These are phyloP conservation scores for Silene vulgaris DNA, from an alignment of 179 eudicot genomes.

Conservation along the genomic window DNA sequence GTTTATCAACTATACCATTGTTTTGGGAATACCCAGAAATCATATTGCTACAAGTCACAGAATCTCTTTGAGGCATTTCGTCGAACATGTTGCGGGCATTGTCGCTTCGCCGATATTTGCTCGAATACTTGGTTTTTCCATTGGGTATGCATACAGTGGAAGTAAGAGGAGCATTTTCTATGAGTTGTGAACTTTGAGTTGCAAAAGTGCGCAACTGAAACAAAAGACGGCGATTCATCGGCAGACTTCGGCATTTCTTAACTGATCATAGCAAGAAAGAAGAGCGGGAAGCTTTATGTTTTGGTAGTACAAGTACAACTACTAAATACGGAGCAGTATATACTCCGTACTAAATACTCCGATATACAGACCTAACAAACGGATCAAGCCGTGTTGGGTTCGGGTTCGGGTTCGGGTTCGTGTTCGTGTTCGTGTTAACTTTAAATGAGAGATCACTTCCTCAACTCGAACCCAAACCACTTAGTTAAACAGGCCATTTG, in stretches of 20 bases:
- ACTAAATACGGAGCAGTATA: no score
- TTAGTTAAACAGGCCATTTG: no score
- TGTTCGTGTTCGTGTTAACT: no score
- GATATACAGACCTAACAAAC: no score
- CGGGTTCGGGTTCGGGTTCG: no score
- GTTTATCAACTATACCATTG: constrained; percentile 22
- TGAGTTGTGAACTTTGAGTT: constrained; percentile 6
- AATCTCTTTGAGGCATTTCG: constrained; percentile 32
- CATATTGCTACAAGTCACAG: constrained; percentile 34
- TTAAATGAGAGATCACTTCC: no score
- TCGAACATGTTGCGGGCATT: constrained; percentile 41
- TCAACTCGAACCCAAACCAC: no score
- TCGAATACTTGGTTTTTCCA: constrained; percentile 23
- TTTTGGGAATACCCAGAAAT: constrained; percentile 31
- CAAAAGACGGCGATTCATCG: constrained; percentile 18
- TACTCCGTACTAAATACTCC: no score
- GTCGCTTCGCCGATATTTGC: constrained; percentile 20
- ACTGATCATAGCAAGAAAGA: not conserved
- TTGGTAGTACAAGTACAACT: no score
- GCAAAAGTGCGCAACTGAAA: constrained; percentile 12
- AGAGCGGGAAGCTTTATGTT: constrained; percentile 8
- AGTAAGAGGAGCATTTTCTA: not conserved
- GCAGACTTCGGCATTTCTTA: constrained; percentile 14
- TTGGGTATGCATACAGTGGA: constrained; percentile 24
- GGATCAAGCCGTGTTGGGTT: no score